These are phyloP conservation scores for Panicum virgatum DNA, from an alignment of 202 grass and related monocot species.

Conservation along the genomic window DNA sequence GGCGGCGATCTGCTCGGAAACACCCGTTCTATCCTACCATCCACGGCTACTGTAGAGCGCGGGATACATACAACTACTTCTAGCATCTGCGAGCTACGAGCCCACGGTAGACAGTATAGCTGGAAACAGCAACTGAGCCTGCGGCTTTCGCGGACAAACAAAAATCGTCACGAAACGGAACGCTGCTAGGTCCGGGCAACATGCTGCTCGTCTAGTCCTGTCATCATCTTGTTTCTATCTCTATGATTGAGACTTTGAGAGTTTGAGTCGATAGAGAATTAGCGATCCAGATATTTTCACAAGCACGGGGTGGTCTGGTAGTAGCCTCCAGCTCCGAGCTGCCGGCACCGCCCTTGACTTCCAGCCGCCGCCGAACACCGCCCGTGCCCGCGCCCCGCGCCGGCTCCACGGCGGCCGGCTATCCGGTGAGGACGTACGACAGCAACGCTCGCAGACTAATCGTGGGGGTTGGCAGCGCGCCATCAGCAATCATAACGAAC, in stretches of 20 bases:
- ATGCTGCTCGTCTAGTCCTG: background rate
- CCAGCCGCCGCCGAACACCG: background rate
- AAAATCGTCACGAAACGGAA: background rate
- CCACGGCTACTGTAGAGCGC: too few species aligned
- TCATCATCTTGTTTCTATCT: background rate
- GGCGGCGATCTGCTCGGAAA: too few species aligned
- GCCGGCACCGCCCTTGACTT: background rate
- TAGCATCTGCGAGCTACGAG: background rate
- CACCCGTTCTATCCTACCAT: too few species aligned
- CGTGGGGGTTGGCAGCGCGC: background rate
- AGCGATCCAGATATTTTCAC: background rate
- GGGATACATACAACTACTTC: too few species aligned
- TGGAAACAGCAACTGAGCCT: conserved; percentile 10
- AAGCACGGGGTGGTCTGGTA: background rate
- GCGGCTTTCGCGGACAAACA: background rate
- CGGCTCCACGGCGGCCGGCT: background rate
- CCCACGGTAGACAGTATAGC: background rate
- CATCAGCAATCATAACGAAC: background rate
- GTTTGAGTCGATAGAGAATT: too few species aligned
- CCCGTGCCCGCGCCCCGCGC: background rate
- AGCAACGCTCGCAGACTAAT: background rate
- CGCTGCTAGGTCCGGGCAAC: background rate
- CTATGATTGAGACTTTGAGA: background rate
- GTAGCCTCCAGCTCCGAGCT: background rate
- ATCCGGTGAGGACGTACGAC: conserved; percentile 4